A percentile compares a stretch with the other conserved stretches of the same genome.
Conservation (phyloP, 2,329 filamentous ascomycete species). For the Curvularia sp. region DNA sequence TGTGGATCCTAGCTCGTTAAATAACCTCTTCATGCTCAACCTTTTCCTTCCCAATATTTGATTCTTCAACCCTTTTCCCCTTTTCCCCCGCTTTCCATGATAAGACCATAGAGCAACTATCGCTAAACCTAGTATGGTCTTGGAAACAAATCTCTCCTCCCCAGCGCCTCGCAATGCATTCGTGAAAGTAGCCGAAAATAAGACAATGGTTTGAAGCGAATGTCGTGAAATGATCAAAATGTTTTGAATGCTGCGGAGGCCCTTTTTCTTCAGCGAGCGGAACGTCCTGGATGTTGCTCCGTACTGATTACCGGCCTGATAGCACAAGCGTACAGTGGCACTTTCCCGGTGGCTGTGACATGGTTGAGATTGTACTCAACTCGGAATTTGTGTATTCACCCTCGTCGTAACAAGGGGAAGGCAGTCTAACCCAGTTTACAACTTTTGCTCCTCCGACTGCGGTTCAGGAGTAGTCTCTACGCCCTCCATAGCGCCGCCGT, state of each 20-base stretch:
- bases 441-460: constrained; percentile 18
- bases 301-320: background rate
- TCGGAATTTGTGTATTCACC: background rate
- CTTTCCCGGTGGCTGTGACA: background rate
- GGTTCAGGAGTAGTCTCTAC: constrained; percentile 30
- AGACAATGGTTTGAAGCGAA: constrained; percentile 44
- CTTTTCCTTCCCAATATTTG: background rate
- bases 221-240: constrained; percentile 30
- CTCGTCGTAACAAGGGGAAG: constrained; percentile 3
- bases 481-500: constrained; percentile 39
- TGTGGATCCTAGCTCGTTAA: background rate
- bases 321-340: background rate
- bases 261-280: background rate
- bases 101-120: background rate
- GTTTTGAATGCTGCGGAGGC: background rate
- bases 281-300: background rate
- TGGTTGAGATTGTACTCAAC: background rate
- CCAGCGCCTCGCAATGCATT: constrained; percentile 20
- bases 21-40: background rate
- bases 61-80: background rate
- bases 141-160: background rate
- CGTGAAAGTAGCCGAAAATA: constrained; percentile 32
- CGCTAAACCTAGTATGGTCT: background rate
- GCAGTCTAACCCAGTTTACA: constrained; percentile 11
- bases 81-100: background rate